Percentiles rank a stretch among this genome's conserved stretches.
Conservation (phyloP, 2,329 filamentous ascomycete genomes). For the Pseudophaeomoniella oleicola region DNA sequence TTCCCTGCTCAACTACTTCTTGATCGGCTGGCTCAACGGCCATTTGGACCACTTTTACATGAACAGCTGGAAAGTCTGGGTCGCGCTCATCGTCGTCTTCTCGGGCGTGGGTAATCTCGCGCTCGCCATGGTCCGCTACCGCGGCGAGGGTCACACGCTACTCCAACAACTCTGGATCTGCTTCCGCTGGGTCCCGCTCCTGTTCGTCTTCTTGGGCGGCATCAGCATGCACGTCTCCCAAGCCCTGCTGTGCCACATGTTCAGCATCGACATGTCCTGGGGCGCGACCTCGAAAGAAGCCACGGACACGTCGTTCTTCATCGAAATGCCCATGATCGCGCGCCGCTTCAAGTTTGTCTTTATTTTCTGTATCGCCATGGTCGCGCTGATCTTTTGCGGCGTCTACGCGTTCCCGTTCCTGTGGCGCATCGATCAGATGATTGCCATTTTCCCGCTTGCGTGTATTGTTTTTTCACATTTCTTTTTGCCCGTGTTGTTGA, state of each 20-base stretch:
- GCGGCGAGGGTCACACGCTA: conserved; percentile 39
- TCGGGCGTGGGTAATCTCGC: conserved; percentile 45
- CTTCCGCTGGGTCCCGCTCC: conserved; percentile 47
- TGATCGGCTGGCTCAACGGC: conserved; percentile 55
- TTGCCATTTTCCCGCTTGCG: conserved; percentile 43
- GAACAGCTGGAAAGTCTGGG: conserved; percentile 36
- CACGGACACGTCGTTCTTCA: conserved; percentile 62
- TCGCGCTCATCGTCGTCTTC: conserved; percentile 45
- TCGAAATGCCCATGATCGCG: conserved; percentile 65
- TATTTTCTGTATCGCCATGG: conserved; percentile 28
- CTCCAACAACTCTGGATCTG: conserved; percentile 33
- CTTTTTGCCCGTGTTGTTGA: conserved; percentile 43
- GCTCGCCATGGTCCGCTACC: conserved; percentile 50
- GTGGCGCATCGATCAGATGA: not conserved
- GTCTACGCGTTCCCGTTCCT: conserved; percentile 34
- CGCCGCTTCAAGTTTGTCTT: conserved; percentile 56
- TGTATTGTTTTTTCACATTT: conserved; percentile 41
- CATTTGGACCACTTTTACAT: conserved; percentile 51
- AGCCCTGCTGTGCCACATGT: conserved; percentile 66
- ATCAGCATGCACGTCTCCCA: conserved; percentile 65
- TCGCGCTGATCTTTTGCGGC: conserved; percentile 31
- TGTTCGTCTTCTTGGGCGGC: conserved; percentile 71
- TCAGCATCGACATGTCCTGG: conserved; percentile 74
- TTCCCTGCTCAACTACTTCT: conserved; percentile 53
- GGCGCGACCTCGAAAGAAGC: conserved; percentile 64